Evolutionary conservation across 2,329 filamentous ascomycete species (phyloP), one percentile per base, ranked within the genome.

Genomic region (Mollisia scopiformis): DNA sequence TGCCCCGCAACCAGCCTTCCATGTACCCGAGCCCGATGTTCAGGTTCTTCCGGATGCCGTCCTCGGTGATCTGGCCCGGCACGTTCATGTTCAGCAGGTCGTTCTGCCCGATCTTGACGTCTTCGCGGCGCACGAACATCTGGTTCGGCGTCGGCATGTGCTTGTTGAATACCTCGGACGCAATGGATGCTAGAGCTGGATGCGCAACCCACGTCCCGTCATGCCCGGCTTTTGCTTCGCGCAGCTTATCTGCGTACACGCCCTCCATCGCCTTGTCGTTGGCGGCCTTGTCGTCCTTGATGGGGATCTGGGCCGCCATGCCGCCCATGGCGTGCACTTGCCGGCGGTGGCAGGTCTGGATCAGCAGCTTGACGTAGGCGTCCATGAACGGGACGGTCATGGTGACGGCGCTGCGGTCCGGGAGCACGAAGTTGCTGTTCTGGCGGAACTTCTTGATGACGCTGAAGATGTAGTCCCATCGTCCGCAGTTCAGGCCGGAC

Each of bases 401-500:
- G 70, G 95, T 99, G 58, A 99, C 92, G 63, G 87, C 84, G 58
- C 89, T 89, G 64, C 95, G 91, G 77, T 99, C 94, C 28, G 95
- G 95, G 21, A 99, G 88, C 59, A 98, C 88, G 75, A 98, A 98
- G 80, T 89, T 88, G 72, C 91, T 83, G 82, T 97, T 95, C 73
- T 97, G 88, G 75, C 95, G 92, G 90, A 98, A 97, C 79, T 96
- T 97, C 86, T 99, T 99, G 84, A 99, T 98, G 74, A 94, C 92
- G 77, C 90, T 95, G 85, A 99, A 99, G 80, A 99, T 98, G 84
- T 99, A 99, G 76, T 99, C 95, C 95, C 95, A 99, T 69, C 95
- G 90, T 67, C 95, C 95, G 79, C 95, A 98, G 87, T 99, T 99
- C 73, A 99, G 87, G 51, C 95, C 95, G 6, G 94, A 90, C 76